Conservation (phyloP, 202 grass and related monocot species). For the Hordeum pubiflorum region DNA sequence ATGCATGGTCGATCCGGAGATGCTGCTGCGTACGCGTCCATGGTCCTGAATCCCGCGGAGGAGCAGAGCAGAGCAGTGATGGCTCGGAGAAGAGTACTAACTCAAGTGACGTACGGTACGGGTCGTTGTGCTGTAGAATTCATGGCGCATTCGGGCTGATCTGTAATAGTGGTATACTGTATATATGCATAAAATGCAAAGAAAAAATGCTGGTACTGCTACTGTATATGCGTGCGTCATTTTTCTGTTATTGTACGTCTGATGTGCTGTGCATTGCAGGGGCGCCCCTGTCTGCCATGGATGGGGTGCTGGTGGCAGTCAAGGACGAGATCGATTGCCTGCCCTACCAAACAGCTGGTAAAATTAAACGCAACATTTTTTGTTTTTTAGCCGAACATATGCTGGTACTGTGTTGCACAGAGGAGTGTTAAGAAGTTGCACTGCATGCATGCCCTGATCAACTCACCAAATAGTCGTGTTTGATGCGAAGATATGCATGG, state of each 20-base stretch:
- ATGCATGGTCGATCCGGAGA: not conserved
- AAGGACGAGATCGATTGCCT: conserved; percentile 92
- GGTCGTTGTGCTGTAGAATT: not conserved
- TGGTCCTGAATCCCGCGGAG: not conserved
- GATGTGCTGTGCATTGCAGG: conserved; percentile 27
- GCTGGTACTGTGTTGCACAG: too few relatives aligned
- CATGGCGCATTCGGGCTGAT: not conserved
- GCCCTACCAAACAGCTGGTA: conserved; percentile 80
- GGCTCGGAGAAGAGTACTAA: not conserved
- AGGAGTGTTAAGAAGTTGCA: too few relatives aligned
- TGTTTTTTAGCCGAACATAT: too few relatives aligned
- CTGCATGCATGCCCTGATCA: too few relatives aligned
- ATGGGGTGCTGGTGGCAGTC: conserved; percentile 73
- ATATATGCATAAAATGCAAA: not conserved
- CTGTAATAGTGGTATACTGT: too few relatives aligned
- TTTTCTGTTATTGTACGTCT: not conserved
- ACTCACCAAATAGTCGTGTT: too few relatives aligned
- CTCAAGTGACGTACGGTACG: not conserved
- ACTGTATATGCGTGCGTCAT: not conserved
- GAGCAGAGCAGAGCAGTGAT: not conserved
- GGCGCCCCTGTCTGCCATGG: conserved; percentile 61
- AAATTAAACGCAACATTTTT: too few relatives aligned
- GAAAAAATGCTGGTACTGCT: not conserved
- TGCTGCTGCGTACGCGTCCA: not conserved
- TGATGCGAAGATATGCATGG: too few relatives aligned